Conservation (phyloP, 306 rosid genomes). For the Dryas drummondii region DNA sequence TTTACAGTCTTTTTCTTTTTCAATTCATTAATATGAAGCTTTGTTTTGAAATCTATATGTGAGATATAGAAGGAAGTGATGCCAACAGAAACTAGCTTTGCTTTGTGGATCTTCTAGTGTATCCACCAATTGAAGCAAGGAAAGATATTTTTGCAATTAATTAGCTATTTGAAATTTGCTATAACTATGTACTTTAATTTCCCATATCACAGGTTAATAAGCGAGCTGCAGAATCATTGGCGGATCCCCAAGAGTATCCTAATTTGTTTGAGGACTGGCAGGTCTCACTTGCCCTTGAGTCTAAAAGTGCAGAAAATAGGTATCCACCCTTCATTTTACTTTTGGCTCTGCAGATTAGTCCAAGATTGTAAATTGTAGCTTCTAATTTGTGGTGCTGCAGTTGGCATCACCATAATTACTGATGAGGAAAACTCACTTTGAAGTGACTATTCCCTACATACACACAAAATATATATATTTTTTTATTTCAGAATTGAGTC, state of each 20-base stretch:
- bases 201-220: conserved; percentile 60
- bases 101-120: neutral
- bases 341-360: neutral
- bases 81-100: neutral
- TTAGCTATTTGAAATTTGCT: neutral
- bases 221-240: conserved; percentile 94
- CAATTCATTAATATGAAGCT: neutral
- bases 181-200: conserved; percentile 14
- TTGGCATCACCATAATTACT: neutral
- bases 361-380: neutral
- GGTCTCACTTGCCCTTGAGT: conserved; percentile 81
- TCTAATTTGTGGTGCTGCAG: neutral
- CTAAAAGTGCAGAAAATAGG: conserved; percentile 69
- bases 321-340: conserved; percentile 14
- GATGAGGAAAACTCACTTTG: no score
- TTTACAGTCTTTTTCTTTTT: neutral
- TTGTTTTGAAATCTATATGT: neutral
- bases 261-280: conserved; percentile 98
- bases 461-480: no score
- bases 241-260: conserved; percentile 98
- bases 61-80: neutral
- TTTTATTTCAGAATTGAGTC: no score
- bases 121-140: neutral
- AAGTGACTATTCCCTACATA: no score
- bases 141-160: neutral